Percentiles rank a stretch among this genome's conserved stretches.
Conservation (phyloP, 805 yeast species). For the Yamadazyma takamatsuzukensis region DNA sequence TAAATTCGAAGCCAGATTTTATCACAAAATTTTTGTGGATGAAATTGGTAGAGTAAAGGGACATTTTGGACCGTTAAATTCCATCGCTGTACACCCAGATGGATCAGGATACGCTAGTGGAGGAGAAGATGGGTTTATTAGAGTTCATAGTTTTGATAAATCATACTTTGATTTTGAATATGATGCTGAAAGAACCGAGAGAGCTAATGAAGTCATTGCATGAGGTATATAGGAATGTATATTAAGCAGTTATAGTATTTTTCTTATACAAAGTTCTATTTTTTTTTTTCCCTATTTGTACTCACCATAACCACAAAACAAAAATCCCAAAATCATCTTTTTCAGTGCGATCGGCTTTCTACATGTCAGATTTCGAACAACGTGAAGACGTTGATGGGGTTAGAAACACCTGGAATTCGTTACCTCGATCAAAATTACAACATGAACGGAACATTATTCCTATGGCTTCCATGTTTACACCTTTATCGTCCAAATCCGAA, state of each 20-base stretch:
- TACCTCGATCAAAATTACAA: conserved; percentile 86
- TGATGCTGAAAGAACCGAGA: conserved; percentile 82
- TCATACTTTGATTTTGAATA: conserved; percentile 89
- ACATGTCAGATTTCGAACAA: conserved; percentile 37
- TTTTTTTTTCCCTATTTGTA: no score
- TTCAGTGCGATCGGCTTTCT: no score
- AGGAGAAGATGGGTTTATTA: conserved; percentile 96
- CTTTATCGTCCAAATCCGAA: conserved; percentile 74
- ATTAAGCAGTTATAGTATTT: no score
- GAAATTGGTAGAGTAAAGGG: conserved; percentile 97
- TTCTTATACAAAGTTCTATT: no score
- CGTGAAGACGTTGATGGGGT: conserved; percentile 45
- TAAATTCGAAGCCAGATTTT: conserved; percentile 93
- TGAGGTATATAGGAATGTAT: no score
- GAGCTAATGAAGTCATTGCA: no score
- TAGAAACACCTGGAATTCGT: conserved; percentile 56
- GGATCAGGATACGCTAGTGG: conserved; percentile 95
- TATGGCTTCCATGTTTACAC: conserved; percentile 92
- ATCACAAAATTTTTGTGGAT: conserved; percentile 91
- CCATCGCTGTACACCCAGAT: conserved; percentile 89
- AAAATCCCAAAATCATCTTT: no score
- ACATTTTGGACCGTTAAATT: conserved; percentile 97
- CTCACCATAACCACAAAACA: no score
- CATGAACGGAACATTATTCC: conserved; percentile 92
- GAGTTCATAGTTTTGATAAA: conserved; percentile 91